phyloP scores from a whole-genome alignment of 495 filamentous ascomycete species.

The Aspergillus cavernicola region DNA sequence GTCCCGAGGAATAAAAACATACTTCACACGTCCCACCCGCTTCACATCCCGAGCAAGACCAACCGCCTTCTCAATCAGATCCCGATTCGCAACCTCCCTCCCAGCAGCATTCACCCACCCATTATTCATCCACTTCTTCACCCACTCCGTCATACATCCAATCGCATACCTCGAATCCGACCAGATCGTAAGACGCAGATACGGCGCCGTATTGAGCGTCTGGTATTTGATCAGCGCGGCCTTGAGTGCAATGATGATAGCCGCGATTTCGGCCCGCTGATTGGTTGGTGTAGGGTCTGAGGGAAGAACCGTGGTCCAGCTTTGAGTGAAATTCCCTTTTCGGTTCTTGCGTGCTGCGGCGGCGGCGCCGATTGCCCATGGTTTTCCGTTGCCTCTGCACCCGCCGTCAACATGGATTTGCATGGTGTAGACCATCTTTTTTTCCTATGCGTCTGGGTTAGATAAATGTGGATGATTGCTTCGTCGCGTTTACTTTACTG shows the following conservation, averaged over 20 bases:
- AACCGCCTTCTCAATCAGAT: conserved; percentile 7
- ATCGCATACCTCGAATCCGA: conserved; percentile 11
- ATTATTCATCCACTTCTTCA: conserved; percentile 8
- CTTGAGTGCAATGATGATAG: conserved; percentile 37
- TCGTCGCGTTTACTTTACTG: too few relatives aligned
- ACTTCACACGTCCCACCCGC: not conserved
- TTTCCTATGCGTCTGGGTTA: too few relatives aligned
- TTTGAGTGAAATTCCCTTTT: not conserved
- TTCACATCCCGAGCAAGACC: not conserved
- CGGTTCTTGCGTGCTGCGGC: conserved; percentile 25
- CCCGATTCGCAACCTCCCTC: conserved; percentile 26
- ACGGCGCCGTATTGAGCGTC: conserved; percentile 8
- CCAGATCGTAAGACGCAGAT: conserved; percentile 3
- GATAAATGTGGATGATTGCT: too few relatives aligned
- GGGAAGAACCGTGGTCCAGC: not conserved
- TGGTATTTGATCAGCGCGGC: conserved; percentile 25
- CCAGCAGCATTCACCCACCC: conserved; percentile 7
- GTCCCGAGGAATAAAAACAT: not conserved
- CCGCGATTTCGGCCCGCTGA: conserved; percentile 37
- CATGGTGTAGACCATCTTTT: conserved; percentile 36
- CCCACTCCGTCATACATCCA: conserved; percentile 7
- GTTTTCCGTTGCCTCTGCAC: conserved; percentile 31
- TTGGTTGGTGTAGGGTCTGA: conserved; percentile 28
- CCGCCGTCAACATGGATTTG: conserved; percentile 36
- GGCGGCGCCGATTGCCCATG: conserved; percentile 30